Percentiles rank a stretch among this genome's conserved stretches.
These are phyloP conservation scores for Entophlyctis luteolus DNA, from an alignment of 192 early-diverging fungal species.

Conservation along the genomic window DNA sequence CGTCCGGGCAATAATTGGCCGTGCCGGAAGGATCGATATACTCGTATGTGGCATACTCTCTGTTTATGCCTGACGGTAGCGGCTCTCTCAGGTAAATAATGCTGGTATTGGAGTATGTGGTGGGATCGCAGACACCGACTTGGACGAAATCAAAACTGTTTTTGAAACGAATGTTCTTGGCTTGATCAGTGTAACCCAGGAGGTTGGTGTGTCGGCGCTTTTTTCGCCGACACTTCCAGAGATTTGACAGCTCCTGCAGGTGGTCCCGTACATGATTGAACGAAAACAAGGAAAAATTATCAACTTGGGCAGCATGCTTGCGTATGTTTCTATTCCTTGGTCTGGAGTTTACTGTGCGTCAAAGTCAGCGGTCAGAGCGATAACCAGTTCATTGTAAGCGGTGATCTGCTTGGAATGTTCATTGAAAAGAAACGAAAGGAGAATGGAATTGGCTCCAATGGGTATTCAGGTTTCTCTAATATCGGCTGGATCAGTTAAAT, in stretches of 20 bases:
- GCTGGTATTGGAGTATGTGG: constrained; percentile 31
- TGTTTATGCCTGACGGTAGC: background rate
- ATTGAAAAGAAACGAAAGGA: background rate
- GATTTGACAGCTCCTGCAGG: background rate
- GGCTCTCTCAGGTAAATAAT: constrained; percentile 22
- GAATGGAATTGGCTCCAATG: constrained; percentile 25
- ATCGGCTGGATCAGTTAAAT: constrained; percentile 19
- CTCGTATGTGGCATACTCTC: background rate
- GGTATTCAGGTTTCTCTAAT: constrained; percentile 23
- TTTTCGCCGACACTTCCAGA: background rate
- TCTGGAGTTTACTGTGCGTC: constrained; percentile 22
- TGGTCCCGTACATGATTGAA: constrained; percentile 23
- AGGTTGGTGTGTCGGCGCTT: background rate
- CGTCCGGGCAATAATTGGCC: constrained; percentile 1
- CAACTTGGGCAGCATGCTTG: constrained; percentile 30
- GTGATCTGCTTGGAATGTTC: background rate
- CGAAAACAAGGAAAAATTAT: constrained; percentile 15
- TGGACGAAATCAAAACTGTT: background rate
- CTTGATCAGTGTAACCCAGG: constrained; percentile 10
- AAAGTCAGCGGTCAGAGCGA: constrained; percentile 15
- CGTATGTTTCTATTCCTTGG: constrained; percentile 24
- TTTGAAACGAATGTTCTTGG: constrained; percentile 29
- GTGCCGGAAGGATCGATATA: constrained; percentile 24
- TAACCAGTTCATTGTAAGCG: constrained; percentile 19
- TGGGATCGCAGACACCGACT: constrained; percentile 8